Evolutionary conservation across 371 early-diverging fungal genomes (phyloP), one percentile per base, ranked within the genome.

Genomic region (Syncephalis plumigaleata): DNA sequence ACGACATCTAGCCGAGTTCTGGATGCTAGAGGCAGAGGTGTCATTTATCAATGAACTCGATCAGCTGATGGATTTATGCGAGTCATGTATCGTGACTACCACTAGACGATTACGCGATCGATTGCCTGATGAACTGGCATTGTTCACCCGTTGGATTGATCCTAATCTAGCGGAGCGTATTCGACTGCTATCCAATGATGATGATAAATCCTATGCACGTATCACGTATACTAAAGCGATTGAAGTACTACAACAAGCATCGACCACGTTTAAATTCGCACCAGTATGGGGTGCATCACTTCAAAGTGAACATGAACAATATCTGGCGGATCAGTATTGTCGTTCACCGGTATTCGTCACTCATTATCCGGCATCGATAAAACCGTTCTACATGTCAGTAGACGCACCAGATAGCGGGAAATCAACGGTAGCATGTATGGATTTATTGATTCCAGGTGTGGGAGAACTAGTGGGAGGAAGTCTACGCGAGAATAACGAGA

Each of bases 1-100:
- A 0, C 74, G 91, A 4, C 95, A 94, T 53, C 54, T 94, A 17
- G 81, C 91, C 1, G 95, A 94, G 55, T 94, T 94, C 51, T 90
- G 86, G 84, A 94, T 94, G 95, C 55, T 88, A 25, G 95, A 94
- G 57, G 90, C 87, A 0, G 93, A 94, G 52, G 63, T 80, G 38
- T 70, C 84, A 0, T 92, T 91, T 57, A 55, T 91, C 11, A 63
- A 70, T 40, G 22, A 61, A 2, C 39, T 77, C 11, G 58, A 67
- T 0, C 66, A 66, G 9, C 58, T 84, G 13, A 36, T 77, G 45
- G 67, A 73, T 21, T 67, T 79, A 8, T 64, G 70, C 2, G 79
- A 79, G 42, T 20, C 66, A 0, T 69, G 65, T 27, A 49, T 78
- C 9, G 65, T 64, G 46, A 53, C 59, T 18, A 63, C 71, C 0